phyloP scores from a whole-genome alignment of 1,284 basidiomycete genomes.

The Grifola frondosa region DNA sequence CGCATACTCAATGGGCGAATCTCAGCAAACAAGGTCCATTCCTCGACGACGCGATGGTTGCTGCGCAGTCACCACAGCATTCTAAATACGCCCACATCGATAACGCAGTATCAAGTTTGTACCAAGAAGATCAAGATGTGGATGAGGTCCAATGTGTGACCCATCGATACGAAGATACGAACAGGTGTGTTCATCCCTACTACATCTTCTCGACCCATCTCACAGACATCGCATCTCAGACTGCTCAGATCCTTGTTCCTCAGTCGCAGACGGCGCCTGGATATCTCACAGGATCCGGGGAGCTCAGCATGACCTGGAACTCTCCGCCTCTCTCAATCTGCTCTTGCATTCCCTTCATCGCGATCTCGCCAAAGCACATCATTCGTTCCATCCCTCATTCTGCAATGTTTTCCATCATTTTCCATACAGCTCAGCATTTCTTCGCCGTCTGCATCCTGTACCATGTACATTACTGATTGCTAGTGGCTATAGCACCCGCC shows the following conservation, averaged over 20 bases:
- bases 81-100: not conserved
- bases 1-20: too few relatives aligned
- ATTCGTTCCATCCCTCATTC: not conserved
- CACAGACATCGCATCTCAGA: slow-evolving; percentile 24
- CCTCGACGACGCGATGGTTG: too few relatives aligned
- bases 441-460: too few relatives aligned
- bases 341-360: not conserved
- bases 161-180: slow-evolving; percentile 61
- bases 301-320: too few relatives aligned
- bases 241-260: slow-evolving; percentile 61
- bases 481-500: too few relatives aligned
- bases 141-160: slow-evolving; percentile 46
- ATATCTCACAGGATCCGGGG: slow-evolving; percentile 3
- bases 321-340: not conserved
- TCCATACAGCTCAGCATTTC: slow-evolving; percentile 1
- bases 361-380: too few relatives aligned
- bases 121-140: not conserved
- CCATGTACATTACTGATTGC: too few relatives aligned
- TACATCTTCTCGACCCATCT: slow-evolving; percentile 1
- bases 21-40: too few relatives aligned
- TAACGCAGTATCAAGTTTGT: not conserved
- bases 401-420: not conserved
- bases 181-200: slow-evolving; percentile 45
- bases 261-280: slow-evolving; percentile 51
- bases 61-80: too few relatives aligned